phyloP scores from a whole-genome alignment of 805 yeast species.

The Monosporozyma siamensis region DNA sequence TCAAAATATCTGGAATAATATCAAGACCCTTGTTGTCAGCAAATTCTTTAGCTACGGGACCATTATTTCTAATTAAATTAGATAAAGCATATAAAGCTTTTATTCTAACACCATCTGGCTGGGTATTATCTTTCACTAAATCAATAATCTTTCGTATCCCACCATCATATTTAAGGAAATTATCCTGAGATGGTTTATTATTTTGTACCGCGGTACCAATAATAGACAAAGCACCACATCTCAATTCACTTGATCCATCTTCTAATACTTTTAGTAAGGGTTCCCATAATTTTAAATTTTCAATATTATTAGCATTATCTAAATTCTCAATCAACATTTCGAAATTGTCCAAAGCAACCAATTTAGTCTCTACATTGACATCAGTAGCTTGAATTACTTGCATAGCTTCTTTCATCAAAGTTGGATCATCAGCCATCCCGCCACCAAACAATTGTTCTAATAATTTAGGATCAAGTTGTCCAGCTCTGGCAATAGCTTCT shows the following conservation, averaged over 20 bases:
- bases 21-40: conserved; percentile 55
- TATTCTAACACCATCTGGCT: conserved; percentile 33
- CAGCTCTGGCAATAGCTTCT: conserved; percentile 52
- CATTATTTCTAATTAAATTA: conserved; percentile 60
- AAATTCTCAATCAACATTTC: conserved; percentile 89
- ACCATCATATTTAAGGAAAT: conserved; percentile 42
- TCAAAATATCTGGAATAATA: conserved; percentile 31
- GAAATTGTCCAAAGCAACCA: conserved; percentile 77
- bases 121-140: conserved; percentile 28
- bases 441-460: conserved; percentile 70
- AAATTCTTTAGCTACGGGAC: conserved; percentile 47
- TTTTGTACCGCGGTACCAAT: conserved; percentile 92
- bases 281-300: conserved; percentile 74
- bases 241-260: conserved; percentile 37
- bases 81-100: conserved; percentile 77
- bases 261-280: conserved; percentile 48
- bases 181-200: conserved; percentile 66
- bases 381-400: conserved; percentile 48
- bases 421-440: conserved; percentile 74
- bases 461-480: conserved; percentile 70
- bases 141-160: conserved; percentile 41
- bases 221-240: conserved; percentile 56
- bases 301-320: conserved; percentile 91
- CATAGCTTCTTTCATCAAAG: conserved; percentile 75
- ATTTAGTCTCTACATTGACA: conserved; percentile 51